Evolutionary conservation across 495 filamentous ascomycete genomes (phyloP), one percentile per base, ranked within the genome.

Genomic region (Lasiosphaeria miniovina): DNA sequence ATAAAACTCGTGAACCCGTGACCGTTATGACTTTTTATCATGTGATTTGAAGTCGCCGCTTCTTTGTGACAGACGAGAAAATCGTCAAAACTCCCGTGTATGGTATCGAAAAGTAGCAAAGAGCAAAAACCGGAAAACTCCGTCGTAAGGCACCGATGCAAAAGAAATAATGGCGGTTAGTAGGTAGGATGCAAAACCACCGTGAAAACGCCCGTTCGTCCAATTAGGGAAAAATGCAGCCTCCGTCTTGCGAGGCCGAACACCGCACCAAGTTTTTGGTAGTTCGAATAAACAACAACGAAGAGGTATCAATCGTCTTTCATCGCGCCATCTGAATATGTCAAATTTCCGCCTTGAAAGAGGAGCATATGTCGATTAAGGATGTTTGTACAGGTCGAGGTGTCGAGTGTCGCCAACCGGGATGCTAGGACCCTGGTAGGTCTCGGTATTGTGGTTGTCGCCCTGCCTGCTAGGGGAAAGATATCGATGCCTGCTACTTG

Each of bases 241-340:
- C 62, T 45, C 50, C 70, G 67, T 67, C 66, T 74, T 71, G 45
- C 60, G 69, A 69, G 43, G 61, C 63, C 58, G 61, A 63, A 64
- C 67, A 74, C 69, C 69, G 62, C 52, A 63, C 55, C 66, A 50
- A 59, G 58, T 65, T 65, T 58, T 63, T 61, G 58, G 52, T 65
- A 65, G 43, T 58, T 61, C 56, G 61, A 68, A 57, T 51, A 56
- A 65, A 60, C 55, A 64, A 63, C 52, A 66, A 55, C 48, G 57
- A 60, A 70, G 60, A 67, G 68, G 71, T 72, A 72, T 72, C 70
- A 70, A 71, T 69, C 57, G 61, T 68, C 68, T 74, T 70, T 68
- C 60, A 60, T 68, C 61, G 68, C 68, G 71, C 70, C 66, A 57
- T 74, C 69, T 65, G 65, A 59, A 68, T 69, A 70, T 64, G 65